Conservation (phyloP, 2,329 filamentous ascomycete genomes). For the Chaetomium globosum region DNA sequence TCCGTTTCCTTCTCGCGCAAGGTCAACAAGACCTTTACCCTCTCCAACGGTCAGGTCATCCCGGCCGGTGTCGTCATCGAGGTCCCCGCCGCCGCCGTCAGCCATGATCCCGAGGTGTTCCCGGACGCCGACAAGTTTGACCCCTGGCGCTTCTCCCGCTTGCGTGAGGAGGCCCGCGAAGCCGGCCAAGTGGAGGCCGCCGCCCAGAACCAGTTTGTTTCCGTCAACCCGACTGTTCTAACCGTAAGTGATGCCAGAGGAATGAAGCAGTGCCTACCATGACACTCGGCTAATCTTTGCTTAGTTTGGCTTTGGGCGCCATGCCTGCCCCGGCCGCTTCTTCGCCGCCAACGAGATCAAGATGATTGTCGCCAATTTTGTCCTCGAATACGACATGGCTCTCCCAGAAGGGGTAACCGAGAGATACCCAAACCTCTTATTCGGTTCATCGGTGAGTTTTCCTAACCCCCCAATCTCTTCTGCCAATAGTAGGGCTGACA, state of each 20-base stretch:
- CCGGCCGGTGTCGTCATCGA: conserved; percentile 51
- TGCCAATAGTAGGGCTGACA: conserved; percentile 8
- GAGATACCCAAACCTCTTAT: conserved; percentile 37
- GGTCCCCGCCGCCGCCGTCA: conserved; percentile 44
- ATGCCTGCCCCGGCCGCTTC: conserved; percentile 47
- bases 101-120: conserved; percentile 45
- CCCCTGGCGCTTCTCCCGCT: conserved; percentile 45
- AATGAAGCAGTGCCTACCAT: not conserved
- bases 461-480: not conserved
- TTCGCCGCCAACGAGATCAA: conserved; percentile 47
- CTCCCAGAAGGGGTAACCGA: conserved; percentile 34
- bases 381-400: conserved; percentile 41
- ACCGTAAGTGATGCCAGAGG: conserved; percentile 8
- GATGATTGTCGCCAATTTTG: conserved; percentile 40
- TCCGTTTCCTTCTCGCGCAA: conserved; percentile 53
- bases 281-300: not conserved
- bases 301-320: conserved; percentile 47
- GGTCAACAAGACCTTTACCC: conserved; percentile 53
- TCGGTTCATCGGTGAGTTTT: conserved; percentile 31
- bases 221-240: conserved; percentile 41
- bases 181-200: conserved; percentile 38
- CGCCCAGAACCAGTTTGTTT: conserved; percentile 48
- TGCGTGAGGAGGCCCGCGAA: conserved; percentile 39
- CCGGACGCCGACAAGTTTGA: conserved; percentile 45
- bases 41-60: conserved; percentile 57